Percentiles rank a stretch among this genome's conserved stretches.
Evolutionary conservation across 75 land plant species (phyloP).

Genomic region (Pinus albicaulis): DNA sequence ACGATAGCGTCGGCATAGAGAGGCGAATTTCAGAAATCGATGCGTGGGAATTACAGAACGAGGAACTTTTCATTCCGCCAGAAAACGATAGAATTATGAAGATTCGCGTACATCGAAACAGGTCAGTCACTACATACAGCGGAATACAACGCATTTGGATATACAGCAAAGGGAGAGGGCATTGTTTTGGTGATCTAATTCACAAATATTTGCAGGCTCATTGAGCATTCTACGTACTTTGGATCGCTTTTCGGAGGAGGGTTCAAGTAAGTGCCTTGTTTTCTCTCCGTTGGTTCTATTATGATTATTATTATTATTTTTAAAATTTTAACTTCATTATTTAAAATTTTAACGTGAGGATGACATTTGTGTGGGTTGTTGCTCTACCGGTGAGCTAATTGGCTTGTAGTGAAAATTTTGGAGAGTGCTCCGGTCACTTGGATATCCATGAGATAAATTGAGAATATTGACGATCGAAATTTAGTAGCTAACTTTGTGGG

Average conservation of each 20-base stretch:
- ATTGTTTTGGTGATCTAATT: not conserved
- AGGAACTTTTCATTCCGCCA: not conserved
- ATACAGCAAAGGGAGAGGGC: no score
- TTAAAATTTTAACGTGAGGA: not conserved
- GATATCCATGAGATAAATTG: no score
- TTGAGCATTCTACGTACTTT: slow-evolving; percentile 39
- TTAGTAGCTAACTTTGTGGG: no score
- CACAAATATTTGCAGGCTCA: slow-evolving; percentile 18
- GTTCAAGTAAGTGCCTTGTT: slow-evolving; percentile 26
- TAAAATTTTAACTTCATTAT: not conserved
- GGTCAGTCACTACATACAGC: not conserved
- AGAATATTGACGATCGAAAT: no score
- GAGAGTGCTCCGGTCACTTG: no score
- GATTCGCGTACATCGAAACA: slow-evolving; percentile 2
- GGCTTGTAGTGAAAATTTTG: no score
- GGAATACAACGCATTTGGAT: not conserved
- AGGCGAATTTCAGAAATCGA: not conserved
- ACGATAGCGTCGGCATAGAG: not conserved
- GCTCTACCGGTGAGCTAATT: no score
- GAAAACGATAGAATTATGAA: not conserved
- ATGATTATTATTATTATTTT: not conserved
- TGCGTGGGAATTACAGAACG: not conserved
- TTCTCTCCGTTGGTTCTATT: no score
- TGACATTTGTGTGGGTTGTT: not conserved
- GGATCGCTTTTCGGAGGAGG: slow-evolving; percentile 32